phyloP scores from a whole-genome alignment of 768 basidiomycete species.

The Boletus speciosus region DNA sequence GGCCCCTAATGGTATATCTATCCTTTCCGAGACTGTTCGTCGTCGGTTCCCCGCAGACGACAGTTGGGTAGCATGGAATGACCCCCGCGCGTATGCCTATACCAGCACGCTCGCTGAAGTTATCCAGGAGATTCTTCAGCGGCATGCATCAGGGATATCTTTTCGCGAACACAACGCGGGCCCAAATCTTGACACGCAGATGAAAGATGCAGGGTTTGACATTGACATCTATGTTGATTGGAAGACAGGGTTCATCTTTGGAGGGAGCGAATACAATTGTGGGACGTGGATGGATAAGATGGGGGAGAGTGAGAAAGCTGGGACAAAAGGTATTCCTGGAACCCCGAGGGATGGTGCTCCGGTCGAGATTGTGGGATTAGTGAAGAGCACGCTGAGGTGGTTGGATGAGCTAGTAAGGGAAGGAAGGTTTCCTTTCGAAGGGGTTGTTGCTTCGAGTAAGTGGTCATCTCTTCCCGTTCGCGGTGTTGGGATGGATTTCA shows the following conservation, averaged over 20 bases:
- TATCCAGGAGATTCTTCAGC: conserved; percentile 93
- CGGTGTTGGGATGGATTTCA: neutral
- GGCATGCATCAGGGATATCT: conserved; percentile 87
- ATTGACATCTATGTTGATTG: conserved; percentile 95
- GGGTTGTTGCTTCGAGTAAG: conserved; percentile 78
- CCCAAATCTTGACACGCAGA: conserved; percentile 95
- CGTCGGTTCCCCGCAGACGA: conserved; percentile 96
- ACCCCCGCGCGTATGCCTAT: conserved; percentile 75
- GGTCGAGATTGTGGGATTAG: conserved; percentile 88
- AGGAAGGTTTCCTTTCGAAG: conserved; percentile 84
- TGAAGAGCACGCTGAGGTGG: conserved; percentile 94
- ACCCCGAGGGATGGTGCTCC: conserved; percentile 96
- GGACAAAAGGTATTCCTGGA: conserved; percentile 93
- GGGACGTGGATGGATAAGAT: conserved; percentile 99
- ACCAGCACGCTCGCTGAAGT: conserved; percentile 88
- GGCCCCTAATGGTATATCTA: conserved; percentile 79
- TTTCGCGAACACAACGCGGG: conserved; percentile 98
- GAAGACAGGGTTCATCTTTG: conserved; percentile 85
- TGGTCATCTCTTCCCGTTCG: conserved; percentile 1
- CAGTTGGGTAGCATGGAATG: conserved; percentile 91
- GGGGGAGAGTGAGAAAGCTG: conserved; percentile 89
- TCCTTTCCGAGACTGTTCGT: conserved; percentile 78
- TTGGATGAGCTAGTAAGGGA: conserved; percentile 59
- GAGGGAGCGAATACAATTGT: conserved; percentile 83
- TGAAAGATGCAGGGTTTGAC: conserved; percentile 89